phyloP scores from a whole-genome alignment of 345 rosid genomes.

The Eucalyptus decipiens region DNA sequence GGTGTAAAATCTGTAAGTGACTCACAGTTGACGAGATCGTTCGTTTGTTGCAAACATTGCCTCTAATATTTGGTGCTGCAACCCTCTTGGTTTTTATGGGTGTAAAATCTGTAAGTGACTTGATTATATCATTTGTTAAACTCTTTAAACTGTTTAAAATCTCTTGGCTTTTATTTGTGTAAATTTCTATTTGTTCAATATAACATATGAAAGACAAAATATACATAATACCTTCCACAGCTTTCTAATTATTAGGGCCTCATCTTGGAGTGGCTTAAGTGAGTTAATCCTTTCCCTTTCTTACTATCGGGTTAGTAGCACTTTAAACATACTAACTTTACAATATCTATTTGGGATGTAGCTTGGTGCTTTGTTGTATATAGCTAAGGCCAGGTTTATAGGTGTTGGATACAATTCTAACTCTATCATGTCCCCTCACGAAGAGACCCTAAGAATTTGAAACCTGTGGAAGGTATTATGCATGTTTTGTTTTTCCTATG shows the following conservation, averaged over 20 bases:
- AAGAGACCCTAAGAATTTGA: not conserved
- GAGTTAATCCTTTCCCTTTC: too few species aligned
- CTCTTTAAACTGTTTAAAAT: not conserved
- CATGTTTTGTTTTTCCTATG: not conserved
- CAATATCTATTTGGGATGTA: too few species aligned
- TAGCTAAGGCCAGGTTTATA: not conserved
- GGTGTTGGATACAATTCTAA: not conserved
- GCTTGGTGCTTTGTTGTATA: too few species aligned
- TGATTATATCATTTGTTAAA: not conserved
- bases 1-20: slow-evolving; percentile 59
- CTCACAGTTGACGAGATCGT: slow-evolving; percentile 40
- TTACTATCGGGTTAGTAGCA: too few species aligned
- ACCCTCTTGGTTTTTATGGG: slow-evolving; percentile 61
- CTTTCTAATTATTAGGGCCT: not conserved
- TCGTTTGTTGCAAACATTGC: slow-evolving; percentile 60
- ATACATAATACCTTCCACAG: not conserved
- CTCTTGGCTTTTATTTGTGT: slow-evolving; percentile 33
- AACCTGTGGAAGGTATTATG: not conserved
- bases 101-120: slow-evolving; percentile 43
- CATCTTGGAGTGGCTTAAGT: accelerated
- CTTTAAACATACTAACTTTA: too few species aligned
- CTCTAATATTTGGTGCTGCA: slow-evolving; percentile 53
- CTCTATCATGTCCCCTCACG: not conserved
- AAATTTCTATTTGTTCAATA: not conserved
- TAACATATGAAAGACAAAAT: not conserved